These are phyloP conservation scores for Cyclostephanos invisitatus DNA, from an alignment of 108 stramenopile genomes.

Conservation along the genomic window DNA sequence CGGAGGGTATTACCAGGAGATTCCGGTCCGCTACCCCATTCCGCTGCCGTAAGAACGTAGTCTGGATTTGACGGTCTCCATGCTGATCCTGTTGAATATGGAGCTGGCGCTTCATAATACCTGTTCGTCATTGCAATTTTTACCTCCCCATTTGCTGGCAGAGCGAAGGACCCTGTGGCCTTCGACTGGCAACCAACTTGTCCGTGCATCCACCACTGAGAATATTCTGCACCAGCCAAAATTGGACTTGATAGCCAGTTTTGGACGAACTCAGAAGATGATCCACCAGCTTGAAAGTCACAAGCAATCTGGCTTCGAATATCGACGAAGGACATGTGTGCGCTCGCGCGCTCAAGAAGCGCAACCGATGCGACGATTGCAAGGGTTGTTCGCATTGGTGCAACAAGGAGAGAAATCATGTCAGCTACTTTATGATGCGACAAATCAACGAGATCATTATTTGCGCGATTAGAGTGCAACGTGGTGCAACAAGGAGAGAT, in stretches of 20 bases:
- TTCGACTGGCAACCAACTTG: background rate
- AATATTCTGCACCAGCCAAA: background rate
- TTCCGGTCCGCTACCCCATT: background rate
- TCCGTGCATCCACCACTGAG: slow-evolving; percentile 5
- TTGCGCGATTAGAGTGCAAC: too few species aligned
- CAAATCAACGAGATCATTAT: too few species aligned
- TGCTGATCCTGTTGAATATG: background rate
- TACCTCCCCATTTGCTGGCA: background rate
- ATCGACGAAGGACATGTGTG: background rate
- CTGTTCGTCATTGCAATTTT: background rate
- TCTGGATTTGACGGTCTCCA: background rate
- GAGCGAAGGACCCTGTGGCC: background rate
- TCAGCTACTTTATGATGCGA: too few species aligned
- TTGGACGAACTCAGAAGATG: background rate
- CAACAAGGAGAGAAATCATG: background rate
- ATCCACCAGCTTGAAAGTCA: background rate
- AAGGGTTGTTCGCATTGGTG: background rate
- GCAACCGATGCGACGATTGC: background rate
- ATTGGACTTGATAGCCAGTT: background rate
- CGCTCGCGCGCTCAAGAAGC: background rate
- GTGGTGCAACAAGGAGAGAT: too few species aligned
- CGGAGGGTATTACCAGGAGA: background rate
- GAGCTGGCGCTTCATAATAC: background rate
- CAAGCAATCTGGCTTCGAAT: slow-evolving; percentile 1
- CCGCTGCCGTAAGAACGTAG: background rate